Conservation (phyloP, 345 rosid genomes). For the Ricinus communis region DNA sequence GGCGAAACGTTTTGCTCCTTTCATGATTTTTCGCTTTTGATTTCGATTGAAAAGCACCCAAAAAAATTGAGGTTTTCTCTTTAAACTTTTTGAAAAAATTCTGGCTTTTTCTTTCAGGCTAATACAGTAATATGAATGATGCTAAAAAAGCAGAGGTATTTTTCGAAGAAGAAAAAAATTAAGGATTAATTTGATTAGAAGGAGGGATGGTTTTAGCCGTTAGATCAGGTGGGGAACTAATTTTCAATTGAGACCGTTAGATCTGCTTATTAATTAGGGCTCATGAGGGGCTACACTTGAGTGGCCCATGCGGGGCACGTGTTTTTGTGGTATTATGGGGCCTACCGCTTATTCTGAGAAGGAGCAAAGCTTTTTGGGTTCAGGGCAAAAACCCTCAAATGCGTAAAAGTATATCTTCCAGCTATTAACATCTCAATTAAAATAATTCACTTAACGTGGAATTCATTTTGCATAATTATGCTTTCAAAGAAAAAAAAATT, state of each 20-base stretch:
- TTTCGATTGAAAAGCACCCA: conserved; percentile 2
- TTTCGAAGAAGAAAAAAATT: background rate
- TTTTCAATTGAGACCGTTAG: conserved; percentile 39
- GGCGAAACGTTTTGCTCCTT: conserved; percentile 67
- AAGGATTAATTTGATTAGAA: conserved; percentile 15
- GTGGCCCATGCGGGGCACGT: conserved; percentile 22
- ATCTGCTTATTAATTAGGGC: conserved; percentile 12
- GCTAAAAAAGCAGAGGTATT: background rate
- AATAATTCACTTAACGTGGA: too few species aligned
- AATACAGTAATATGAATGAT: background rate
- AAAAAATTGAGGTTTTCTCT: too few species aligned
- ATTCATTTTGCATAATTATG: too few species aligned
- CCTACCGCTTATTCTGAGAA: background rate
- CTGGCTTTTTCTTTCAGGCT: conserved; percentile 18
- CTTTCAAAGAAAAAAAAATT: too few species aligned
- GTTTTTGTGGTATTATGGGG: background rate
- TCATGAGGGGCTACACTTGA: background rate
- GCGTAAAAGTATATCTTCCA: too few species aligned
- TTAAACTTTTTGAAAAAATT: conserved; percentile 3
- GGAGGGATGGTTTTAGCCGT: conserved; percentile 22
- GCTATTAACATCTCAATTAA: too few species aligned
- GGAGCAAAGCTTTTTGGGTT: background rate
- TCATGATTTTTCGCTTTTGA: conserved; percentile 38
- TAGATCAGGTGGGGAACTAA: conserved; percentile 42
- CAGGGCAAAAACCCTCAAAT: too few species aligned